Conservation (phyloP, 495 filamentous ascomycete genomes). For the Hyaloscypha bicolor region DNA sequence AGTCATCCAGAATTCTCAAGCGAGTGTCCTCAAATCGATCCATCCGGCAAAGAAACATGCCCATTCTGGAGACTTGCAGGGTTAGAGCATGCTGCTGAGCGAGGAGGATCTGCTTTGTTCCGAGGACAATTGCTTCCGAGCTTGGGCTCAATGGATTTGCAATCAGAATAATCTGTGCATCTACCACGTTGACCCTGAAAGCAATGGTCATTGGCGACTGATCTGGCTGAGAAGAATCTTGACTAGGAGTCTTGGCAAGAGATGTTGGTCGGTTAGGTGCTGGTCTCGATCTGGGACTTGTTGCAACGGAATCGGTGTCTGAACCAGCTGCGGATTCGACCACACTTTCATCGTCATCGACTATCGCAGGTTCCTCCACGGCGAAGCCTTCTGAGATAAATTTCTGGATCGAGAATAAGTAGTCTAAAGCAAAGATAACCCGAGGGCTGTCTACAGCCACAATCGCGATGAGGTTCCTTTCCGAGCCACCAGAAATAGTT, state of each 20-base stretch:
- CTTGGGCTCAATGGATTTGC: slow-evolving; percentile 87
- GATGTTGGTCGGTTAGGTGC: slow-evolving; percentile 5
- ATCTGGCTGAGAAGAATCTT: slow-evolving; percentile 30
- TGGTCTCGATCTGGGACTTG: slow-evolving; percentile 11
- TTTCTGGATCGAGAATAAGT: slow-evolving; percentile 84
- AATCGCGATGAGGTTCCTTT: slow-evolving; percentile 84
- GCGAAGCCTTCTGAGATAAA: slow-evolving; percentile 74
- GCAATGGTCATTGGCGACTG: slow-evolving; percentile 69
- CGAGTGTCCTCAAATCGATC: slow-evolving; percentile 81
- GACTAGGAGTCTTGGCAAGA: slow-evolving; percentile 13
- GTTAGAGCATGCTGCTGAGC: slow-evolving; percentile 94
- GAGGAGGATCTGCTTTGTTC: slow-evolving; percentile 89
- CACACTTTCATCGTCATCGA: slow-evolving; percentile 55
- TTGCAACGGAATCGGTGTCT: slow-evolving; percentile 53
- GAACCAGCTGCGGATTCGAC: slow-evolving; percentile 61
- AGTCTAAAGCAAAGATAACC: slow-evolving; percentile 93
- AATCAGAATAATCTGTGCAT: slow-evolving; percentile 93
- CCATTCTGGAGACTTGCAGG: slow-evolving; percentile 86
- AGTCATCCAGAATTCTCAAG: slow-evolving; percentile 91
- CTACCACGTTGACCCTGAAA: slow-evolving; percentile 90
- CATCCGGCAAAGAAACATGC: slow-evolving; percentile 99
- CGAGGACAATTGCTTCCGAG: slow-evolving; percentile 94
- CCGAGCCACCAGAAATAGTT: slow-evolving; percentile 84
- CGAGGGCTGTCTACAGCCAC: slow-evolving; percentile 95
- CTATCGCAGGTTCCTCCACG: slow-evolving; percentile 58